phyloP scores from a whole-genome alignment of 2,329 filamentous ascomycete genomes.

The Ophioceras dolichostomum region DNA sequence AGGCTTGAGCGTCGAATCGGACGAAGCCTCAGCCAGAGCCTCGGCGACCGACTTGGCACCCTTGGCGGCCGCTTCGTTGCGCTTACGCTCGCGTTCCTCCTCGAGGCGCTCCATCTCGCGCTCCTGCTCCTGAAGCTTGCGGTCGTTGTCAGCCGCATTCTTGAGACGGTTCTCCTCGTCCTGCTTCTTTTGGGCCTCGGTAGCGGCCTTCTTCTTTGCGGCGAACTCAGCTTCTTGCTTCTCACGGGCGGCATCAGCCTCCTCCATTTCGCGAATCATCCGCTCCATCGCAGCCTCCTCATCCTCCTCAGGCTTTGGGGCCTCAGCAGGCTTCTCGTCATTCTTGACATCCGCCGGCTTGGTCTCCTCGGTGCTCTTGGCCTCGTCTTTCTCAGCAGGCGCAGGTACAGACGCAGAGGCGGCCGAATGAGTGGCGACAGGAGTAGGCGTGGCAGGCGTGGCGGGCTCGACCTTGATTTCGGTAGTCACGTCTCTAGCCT shows the following conservation, averaged over 20 bases:
- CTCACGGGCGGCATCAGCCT: conserved; percentile 9
- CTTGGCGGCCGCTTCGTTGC: conserved; percentile 35
- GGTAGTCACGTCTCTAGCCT: no score
- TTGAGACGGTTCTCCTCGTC: conserved; percentile 7
- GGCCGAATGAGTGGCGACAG: neutral
- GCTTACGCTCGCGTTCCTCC: conserved; percentile 53
- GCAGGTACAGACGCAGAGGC: neutral
- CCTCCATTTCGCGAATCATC: conserved; percentile 13
- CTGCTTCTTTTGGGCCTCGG: no score
- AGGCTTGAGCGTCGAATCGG: no score
- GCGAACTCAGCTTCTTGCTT: conserved; percentile 8
- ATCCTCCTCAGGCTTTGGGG: conserved; percentile 12
- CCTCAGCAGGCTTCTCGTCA: conserved; percentile 27
- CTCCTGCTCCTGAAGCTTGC: conserved; percentile 60
- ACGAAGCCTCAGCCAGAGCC: no score
- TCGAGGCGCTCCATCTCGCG: conserved; percentile 61
- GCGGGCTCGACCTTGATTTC: conserved; percentile 7
- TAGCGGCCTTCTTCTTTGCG: conserved; percentile 9
- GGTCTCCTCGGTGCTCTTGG: neutral
- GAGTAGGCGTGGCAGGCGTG: neutral
- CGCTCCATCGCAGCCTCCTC: conserved; percentile 23
- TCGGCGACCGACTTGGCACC: conserved; percentile 37
- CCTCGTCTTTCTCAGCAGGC: neutral
- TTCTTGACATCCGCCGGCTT: conserved; percentile 16
- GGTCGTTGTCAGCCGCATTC: conserved; percentile 9